Evolutionary conservation across 768 basidiomycete genomes (phyloP), one percentile per base, ranked within the genome.

Genomic region (Tulasnella sp.): DNA sequence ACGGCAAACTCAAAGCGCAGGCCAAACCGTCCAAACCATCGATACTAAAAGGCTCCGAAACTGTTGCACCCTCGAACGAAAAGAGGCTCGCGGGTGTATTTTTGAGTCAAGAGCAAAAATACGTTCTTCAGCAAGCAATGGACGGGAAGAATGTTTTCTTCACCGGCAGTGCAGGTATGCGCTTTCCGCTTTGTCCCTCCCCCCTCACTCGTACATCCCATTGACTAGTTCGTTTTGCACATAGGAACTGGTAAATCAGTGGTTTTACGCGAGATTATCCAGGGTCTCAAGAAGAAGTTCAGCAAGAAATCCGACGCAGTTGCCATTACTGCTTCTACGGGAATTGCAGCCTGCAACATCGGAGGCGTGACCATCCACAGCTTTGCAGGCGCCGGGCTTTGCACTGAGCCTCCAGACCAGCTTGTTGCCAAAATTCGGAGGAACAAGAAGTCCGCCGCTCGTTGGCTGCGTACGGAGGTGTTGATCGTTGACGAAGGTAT

Each of bases 261-360:
- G 37, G 89, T 99, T 3, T 89, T 99, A n/a, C 90, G 96, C 20
- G 95, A 97, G 86, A 97, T 98, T 73, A 98, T 98, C 85, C 90
- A 90, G 83, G 86, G 89, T 1, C 87, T 99, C 76, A 89, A 88
- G 72, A 91, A 88, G 83, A 91, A 88, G 82, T 86, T 89, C 84
- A 79, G 81, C 16, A 92, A 87, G 78, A 37, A 37, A 37, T 37
- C 37, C 6, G 95, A 97, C 85, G 93, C 93, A 0, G 91, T 99
- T 34, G 97, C 96, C 16, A 91, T 99, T 80, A 98, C 97, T 4
- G 98, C 98, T 14, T 96, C 96, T 3, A 98, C 97, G 31, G 96
- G 96, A 69, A 98, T 99, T 83, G 97, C 97, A 8, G 98, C 97
- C 6, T 97, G 96, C 85, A 98, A 99, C 83, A 96, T 99, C 75